These are phyloP conservation scores for Sphaerulina populicola DNA, from an alignment of 2,329 filamentous ascomycete species.

Conservation along the genomic window DNA sequence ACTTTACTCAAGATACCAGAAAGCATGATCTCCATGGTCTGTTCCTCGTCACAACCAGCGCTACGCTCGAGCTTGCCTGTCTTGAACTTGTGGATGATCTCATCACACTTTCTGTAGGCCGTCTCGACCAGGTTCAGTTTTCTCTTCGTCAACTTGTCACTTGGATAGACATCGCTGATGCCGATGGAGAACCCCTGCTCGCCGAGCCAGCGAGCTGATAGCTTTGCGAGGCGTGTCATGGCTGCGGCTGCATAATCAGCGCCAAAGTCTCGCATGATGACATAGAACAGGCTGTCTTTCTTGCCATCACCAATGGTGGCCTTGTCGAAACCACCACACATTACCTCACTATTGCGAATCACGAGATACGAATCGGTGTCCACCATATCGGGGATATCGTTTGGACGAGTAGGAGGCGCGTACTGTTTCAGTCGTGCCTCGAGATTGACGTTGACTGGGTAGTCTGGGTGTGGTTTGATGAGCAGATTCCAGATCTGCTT, in stretches of 20 bases:
- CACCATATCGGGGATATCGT: constrained; percentile 69
- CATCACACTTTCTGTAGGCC: constrained; percentile 73
- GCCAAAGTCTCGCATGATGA: constrained; percentile 90
- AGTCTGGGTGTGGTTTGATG: constrained; percentile 80
- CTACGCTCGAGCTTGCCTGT: constrained; percentile 74
- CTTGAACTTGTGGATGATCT: constrained; percentile 74
- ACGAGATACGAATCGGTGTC: constrained; percentile 73
- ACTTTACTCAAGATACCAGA: constrained; percentile 89
- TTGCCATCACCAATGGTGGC: constrained; percentile 93
- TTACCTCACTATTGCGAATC: constrained; percentile 90
- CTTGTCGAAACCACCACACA: constrained; percentile 98
- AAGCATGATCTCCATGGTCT: constrained; percentile 82
- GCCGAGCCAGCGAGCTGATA: constrained; percentile 79
- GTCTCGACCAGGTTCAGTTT: constrained; percentile 68
- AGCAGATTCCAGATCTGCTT: constrained; percentile 93
- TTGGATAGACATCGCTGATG: constrained; percentile 87
- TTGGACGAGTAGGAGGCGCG: constrained; percentile 49
- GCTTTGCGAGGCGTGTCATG: constrained; percentile 88
- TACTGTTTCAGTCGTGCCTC: constrained; percentile 88
- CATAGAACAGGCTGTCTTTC: constrained; percentile 95
- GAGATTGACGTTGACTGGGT: constrained; percentile 75
- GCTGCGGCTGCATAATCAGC: constrained; percentile 77
- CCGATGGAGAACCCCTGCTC: constrained; percentile 95
- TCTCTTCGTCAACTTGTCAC: constrained; percentile 57
- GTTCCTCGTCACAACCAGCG: constrained; percentile 80